A percentile compares a stretch with the other conserved stretches of the same genome.
phyloP scores from a whole-genome alignment of 441 rosid species.

The Gossypium laxum region DNA sequence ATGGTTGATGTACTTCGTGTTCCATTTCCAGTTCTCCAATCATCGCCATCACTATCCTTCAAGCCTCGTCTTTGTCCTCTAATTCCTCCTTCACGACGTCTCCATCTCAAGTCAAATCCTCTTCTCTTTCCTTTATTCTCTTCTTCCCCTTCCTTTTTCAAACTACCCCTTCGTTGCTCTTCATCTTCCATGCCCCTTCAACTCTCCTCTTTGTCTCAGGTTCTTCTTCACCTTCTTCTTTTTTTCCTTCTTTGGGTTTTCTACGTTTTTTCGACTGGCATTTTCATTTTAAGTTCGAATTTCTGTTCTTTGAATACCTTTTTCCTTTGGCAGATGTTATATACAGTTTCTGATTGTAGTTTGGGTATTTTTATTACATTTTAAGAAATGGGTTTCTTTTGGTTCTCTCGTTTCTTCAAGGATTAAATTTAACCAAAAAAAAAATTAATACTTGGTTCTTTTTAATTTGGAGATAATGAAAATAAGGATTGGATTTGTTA shows the following conservation, averaged over 20 bases:
- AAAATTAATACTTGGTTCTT: background rate
- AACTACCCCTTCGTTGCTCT: conserved; percentile 24
- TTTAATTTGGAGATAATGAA: background rate
- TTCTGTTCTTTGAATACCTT: background rate
- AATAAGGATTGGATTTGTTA: conserved; percentile 11
- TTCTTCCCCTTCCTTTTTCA: conserved; percentile 5
- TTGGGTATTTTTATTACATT: background rate
- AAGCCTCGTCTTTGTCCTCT: conserved; percentile 5
- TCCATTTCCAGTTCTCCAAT: conserved; percentile 7
- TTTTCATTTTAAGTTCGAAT: background rate
- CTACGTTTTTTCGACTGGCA: background rate
- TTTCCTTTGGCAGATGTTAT: background rate
- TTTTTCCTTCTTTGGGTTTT: background rate
- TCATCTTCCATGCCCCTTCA: conserved; percentile 42
- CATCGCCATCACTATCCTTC: conserved; percentile 10
- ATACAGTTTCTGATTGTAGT: background rate
- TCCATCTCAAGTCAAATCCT: conserved; percentile 8
- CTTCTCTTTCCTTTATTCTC: conserved; percentile 6
- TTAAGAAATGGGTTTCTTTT: background rate
- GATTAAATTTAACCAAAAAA: background rate
- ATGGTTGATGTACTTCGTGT: background rate
- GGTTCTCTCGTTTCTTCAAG: background rate
- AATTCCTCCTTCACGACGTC: conserved; percentile 11
- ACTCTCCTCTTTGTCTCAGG: conserved; percentile 39
- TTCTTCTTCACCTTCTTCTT: conserved; percentile 5